Evolutionary conservation across 495 filamentous ascomycete species (phyloP), one percentile per base, ranked within the genome.

Genomic region (Saxophila tyrrhenica): DNA sequence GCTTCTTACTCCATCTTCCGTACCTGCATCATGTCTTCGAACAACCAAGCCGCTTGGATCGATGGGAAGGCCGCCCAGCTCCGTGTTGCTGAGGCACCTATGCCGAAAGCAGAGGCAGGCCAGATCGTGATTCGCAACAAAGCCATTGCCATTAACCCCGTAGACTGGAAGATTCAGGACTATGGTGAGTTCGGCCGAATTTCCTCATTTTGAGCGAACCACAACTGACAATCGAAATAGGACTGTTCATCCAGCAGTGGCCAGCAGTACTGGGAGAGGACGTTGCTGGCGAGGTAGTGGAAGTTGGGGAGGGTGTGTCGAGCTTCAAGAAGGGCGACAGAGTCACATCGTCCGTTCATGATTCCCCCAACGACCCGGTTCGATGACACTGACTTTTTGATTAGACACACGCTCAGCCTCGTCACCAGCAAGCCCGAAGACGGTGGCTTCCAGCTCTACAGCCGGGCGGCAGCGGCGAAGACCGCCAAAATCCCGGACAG

Each of bases 381-480:
- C 2, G 16, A 50, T 32, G 9, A 35, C 21, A 47, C 43, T 61
- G 25, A 61, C 52, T 1, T 45, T 20, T 43, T 11, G n/a, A n/a
- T n/a, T 49, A 66, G 67, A 8, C 67, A 69, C 60, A 45, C 24
- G 35, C 48, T 62, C 59, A 55, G 55, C 47, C 66, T 70, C 25
- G 15, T 54, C 24, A 62, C 55, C n/a, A 43, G 56, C 19, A 58
- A 62, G 16, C 58, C 67, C 10, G 23, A 58, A 8, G 39, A 70
- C 43, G 65, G 63, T 44, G 72, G 56, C 3, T 81, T 80, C 63
- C 76, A 78, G 53, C 56, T 64, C 16, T 81, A 78, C 61, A 65
- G 70, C 17, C 44, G 75, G 23, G 53, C 71, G 11, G 56, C 61
- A 3, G 59, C 60, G 2, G 64, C 55, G 43, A 54, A 73, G n/a